These are phyloP conservation scores for Saccharomycopsis amapae DNA, from an alignment of 805 yeast species.

Conservation along the genomic window DNA sequence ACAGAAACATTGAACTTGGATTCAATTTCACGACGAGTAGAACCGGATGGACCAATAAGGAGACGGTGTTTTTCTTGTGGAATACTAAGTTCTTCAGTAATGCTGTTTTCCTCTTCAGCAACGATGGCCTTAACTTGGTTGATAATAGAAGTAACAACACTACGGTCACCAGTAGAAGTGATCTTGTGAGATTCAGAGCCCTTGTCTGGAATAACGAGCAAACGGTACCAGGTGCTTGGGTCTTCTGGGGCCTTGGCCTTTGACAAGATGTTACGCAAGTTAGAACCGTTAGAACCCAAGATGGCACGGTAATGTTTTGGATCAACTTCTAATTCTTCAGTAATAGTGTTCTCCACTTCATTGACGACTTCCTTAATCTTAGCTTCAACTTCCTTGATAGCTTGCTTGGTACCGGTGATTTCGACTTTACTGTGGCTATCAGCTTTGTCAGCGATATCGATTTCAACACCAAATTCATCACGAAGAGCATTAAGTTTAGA, in stretches of 20 bases:
- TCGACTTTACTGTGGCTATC: conserved; percentile 52
- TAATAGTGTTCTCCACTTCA: conserved; percentile 55
- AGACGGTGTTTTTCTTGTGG: conserved; percentile 69
- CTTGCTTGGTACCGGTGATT: conserved; percentile 70
- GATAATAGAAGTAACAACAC: conserved; percentile 61
- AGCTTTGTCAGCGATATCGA: conserved; percentile 36
- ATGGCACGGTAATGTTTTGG: conserved; percentile 67
- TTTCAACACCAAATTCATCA: conserved; percentile 49
- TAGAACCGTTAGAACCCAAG: conserved; percentile 73
- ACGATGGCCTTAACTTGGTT: conserved; percentile 57
- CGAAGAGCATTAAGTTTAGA: conserved; percentile 75
- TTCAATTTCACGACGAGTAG: conserved; percentile 64
- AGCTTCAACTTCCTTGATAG: conserved; percentile 63
- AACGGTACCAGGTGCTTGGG: conserved; percentile 42
- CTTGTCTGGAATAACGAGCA: conserved; percentile 63
- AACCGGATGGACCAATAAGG: conserved; percentile 77
- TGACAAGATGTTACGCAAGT: conserved; percentile 62
- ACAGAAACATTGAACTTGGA: conserved; percentile 57
- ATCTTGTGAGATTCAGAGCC: conserved; percentile 51
- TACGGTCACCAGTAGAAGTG: conserved; percentile 66
- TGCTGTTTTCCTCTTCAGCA: conserved; percentile 52
- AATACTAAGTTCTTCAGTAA: conserved; percentile 46
- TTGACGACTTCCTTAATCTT: conserved; percentile 56
- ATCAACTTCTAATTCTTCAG: conserved; percentile 56
- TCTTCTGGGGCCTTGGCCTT: conserved; percentile 71